These are phyloP conservation scores for Blastocladiella britannica DNA, from an alignment of 192 early-diverging fungal genomes.

Conservation along the genomic window DNA sequence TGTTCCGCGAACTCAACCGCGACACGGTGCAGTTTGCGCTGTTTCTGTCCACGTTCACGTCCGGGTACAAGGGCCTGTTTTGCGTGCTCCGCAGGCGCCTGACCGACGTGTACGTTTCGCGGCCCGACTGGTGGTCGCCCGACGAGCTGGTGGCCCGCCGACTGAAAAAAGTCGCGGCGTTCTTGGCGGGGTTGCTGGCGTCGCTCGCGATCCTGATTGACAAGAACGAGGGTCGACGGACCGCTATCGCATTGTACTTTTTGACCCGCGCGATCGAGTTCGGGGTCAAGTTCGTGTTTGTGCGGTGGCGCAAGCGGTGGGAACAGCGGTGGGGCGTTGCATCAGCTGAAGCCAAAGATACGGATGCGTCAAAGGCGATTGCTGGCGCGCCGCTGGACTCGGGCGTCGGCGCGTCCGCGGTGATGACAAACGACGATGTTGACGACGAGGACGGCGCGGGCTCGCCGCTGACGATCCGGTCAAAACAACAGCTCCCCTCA, in stretches of 20 bases:
- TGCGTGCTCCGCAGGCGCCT: conserved; percentile 12
- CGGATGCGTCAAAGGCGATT: too few relatives aligned
- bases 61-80: conserved; percentile 39
- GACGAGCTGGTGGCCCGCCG: conserved; percentile 21
- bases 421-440: too few relatives aligned
- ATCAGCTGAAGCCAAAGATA: not conserved
- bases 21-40: conserved; percentile 45
- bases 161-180: conserved; percentile 18
- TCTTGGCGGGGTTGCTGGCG: conserved; percentile 39
- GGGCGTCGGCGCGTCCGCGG: too few relatives aligned
- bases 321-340: not conserved
- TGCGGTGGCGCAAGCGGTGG: not conserved
- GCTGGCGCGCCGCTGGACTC: too few relatives aligned
- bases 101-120: not conserved
- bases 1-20: conserved; percentile 15
- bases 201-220: conserved; percentile 39
- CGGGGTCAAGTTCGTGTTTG: not conserved
- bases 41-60: conserved; percentile 39
- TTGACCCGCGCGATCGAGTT: conserved; percentile 23
- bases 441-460: too few relatives aligned
- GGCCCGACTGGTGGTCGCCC: too few relatives aligned
- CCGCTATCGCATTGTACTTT: conserved; percentile 40
- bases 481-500: too few relatives aligned
- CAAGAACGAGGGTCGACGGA: conserved; percentile 29
- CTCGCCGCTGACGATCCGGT: too few relatives aligned